phyloP scores from a whole-genome alignment of 2,329 filamentous ascomycete species.

The Fusarium setosum region DNA sequence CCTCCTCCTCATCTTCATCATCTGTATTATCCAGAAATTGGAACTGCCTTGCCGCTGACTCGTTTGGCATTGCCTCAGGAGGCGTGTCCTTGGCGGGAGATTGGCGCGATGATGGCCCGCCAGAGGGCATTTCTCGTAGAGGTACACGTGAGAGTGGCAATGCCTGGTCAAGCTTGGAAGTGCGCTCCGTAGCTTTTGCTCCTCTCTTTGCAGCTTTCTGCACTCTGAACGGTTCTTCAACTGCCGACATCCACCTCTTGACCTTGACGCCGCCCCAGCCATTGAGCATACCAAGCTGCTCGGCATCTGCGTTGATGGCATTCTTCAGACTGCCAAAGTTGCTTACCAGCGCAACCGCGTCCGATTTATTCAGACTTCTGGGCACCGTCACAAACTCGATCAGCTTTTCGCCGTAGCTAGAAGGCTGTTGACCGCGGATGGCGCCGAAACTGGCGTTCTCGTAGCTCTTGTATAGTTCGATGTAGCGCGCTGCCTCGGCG shows the following conservation, averaged over 20 bases:
- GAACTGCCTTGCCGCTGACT: constrained; percentile 46
- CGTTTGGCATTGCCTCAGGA: constrained; percentile 11
- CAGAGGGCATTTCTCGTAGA: constrained; percentile 52
- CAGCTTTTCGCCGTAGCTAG: constrained; percentile 85
- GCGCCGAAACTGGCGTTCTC: constrained; percentile 84
- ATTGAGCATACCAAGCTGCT: constrained; percentile 85
- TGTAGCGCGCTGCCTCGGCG: constrained; percentile 90
- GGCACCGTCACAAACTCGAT: constrained; percentile 95
- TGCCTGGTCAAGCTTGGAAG: constrained; percentile 51
- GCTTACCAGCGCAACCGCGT: constrained; percentile 89
- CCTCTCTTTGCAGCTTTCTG: constrained; percentile 72
- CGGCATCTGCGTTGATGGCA: constrained; percentile 87
- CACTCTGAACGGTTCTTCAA: constrained; percentile 86
- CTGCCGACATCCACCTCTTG: constrained; percentile 82
- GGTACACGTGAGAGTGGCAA: constrained; percentile 54
- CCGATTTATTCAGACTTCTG: constrained; percentile 91
- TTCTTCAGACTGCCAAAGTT: constrained; percentile 91
- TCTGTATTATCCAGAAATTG: constrained; percentile 56
- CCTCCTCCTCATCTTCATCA: constrained; percentile 61
- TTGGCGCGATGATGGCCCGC: constrained; percentile 31
- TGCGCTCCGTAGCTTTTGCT: constrained; percentile 41
- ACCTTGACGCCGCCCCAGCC: constrained; percentile 98
- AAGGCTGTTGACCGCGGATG: constrained; percentile 87
- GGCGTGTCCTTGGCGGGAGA: constrained; percentile 29
- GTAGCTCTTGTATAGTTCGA: constrained; percentile 95